Evolutionary conservation across 306 rosid species (phyloP), one percentile per base, ranked within the genome.

Genomic region (Biancaea sappan): DNA sequence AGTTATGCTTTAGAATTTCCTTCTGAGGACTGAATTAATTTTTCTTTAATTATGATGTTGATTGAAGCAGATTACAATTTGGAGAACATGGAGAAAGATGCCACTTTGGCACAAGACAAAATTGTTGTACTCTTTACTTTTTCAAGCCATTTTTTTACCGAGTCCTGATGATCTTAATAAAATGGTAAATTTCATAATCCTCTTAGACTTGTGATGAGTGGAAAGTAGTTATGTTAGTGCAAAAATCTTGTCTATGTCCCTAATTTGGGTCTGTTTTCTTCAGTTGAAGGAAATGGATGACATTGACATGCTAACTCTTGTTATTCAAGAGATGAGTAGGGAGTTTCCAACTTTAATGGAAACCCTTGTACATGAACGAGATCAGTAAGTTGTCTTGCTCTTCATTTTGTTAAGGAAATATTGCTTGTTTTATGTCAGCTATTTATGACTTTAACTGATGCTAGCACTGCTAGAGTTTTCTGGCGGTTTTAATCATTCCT

Each of bases 31-130:
- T 69, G 38, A 53, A 32, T 51, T 69, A 34, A 73, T 38, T 37
- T 63, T 18, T 21, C 50, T 19, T 72, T 63, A 58, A 61, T 70
- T 72, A 63, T 79, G 26, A 47, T 46, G 73, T 80, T 77, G 80
- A 32, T 52, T 40, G 76, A 75, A 60, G 78, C 91, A 92, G 97
- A 88, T 94, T 73, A 94, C 99, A 34, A 19, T 92, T 53, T 79
- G 79, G 78, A 92, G 99, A 86, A 90, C 97, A 32, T 92, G 99
- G 99, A 87, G 78, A 18, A 92, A 87, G 88, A 90, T 94, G 97
- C 95, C 97, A 1, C 91, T 88, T 82, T 90, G 96, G 97, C 88
- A 92, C 73, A 94, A 90, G 84, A 84, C 90, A 69, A 94, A 92
- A 81, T 78, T 92, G 76, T 25, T 94, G 26, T 92, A 84, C 78